Percentiles rank a stretch among this genome's conserved stretches.
Evolutionary conservation across 805 yeast genomes (phyloP).

Genomic region (Saccharomycopsis fodiens): DNA sequence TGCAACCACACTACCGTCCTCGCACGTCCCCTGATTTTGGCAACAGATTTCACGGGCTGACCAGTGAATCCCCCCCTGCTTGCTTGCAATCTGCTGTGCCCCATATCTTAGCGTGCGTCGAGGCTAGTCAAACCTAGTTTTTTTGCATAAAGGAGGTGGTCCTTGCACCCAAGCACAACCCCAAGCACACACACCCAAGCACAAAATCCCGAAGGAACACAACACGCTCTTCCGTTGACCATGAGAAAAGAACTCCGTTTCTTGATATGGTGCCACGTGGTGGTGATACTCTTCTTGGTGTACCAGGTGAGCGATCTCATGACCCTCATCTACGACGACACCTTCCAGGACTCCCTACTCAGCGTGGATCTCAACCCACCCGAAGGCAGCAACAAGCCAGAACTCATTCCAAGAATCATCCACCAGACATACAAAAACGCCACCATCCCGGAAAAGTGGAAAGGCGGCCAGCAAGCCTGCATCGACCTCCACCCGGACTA

Average conservation of each 20-base stretch:
- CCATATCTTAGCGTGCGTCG: too few relatives aligned
- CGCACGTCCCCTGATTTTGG: too few relatives aligned
- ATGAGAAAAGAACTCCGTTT: slow-evolving; percentile 54
- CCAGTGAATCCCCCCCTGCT: too few relatives aligned
- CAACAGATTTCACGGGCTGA: too few relatives aligned
- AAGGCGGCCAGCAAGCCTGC: slow-evolving; percentile 67
- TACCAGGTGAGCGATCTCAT: slow-evolving; percentile 67
- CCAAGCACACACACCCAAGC: too few relatives aligned
- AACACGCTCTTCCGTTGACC: too few relatives aligned
- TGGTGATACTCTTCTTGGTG: slow-evolving; percentile 45
- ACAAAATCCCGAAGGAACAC: too few relatives aligned
- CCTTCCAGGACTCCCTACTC: slow-evolving; percentile 54
- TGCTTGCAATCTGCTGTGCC: too few relatives aligned
- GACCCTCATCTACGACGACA: slow-evolving; percentile 65
- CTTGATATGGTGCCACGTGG: slow-evolving; percentile 51
- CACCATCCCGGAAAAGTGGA: slow-evolving; percentile 77
- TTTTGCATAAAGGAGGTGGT: too few relatives aligned
- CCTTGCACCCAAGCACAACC: too few relatives aligned
- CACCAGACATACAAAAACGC: slow-evolving; percentile 87
- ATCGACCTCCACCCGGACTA: slow-evolving; percentile 79
- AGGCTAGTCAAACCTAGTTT: too few relatives aligned
- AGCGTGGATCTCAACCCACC: slow-evolving; percentile 56
- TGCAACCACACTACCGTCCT: too few relatives aligned
- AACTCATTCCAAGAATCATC: slow-evolving; percentile 77
- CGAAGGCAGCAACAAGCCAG: slow-evolving; percentile 36